Evolutionary conservation across 2,329 filamentous ascomycete genomes (phyloP).

Genomic region (Cladobotryum mycophilum): DNA sequence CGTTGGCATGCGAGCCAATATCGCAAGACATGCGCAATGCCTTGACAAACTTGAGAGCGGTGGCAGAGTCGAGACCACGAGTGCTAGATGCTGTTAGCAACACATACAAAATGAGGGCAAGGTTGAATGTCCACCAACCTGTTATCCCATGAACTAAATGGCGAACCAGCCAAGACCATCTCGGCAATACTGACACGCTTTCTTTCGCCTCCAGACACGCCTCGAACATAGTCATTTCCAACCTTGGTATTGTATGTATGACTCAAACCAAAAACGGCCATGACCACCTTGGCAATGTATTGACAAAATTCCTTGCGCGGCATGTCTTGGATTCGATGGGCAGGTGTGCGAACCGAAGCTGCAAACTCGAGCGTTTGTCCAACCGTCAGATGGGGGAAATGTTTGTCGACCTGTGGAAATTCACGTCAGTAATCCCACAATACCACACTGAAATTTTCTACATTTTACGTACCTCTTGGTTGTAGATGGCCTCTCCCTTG

Average conservation of each 20-base stretch:
- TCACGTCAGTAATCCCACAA: too few species aligned
- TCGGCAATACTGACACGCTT: constrained; percentile 81
- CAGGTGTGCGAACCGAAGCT: constrained; percentile 60
- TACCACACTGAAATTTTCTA: too few species aligned
- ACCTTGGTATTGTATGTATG: constrained; percentile 69
- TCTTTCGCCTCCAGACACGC: constrained; percentile 63
- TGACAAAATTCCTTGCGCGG: constrained; percentile 52
- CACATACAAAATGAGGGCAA: background rate
- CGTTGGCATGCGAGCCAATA: constrained; percentile 53
- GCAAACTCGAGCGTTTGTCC: constrained; percentile 70
- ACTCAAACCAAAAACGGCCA: constrained; percentile 65
- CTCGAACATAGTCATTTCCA: constrained; percentile 67
- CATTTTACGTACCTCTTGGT: constrained; percentile 51
- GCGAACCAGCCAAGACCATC: constrained; percentile 59
- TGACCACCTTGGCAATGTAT: constrained; percentile 60
- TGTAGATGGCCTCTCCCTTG: constrained; percentile 64
- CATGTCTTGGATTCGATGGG: constrained; percentile 57
- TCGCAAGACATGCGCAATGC: constrained; percentile 60
- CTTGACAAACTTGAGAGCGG: constrained; percentile 66
- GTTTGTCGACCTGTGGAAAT: constrained; percentile 51
- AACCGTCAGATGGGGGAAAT: constrained; percentile 73
- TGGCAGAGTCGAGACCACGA: constrained; percentile 65
- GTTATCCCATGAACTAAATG: constrained; percentile 62
- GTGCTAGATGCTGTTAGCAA: constrained; percentile 36
- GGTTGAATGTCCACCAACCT: constrained; percentile 28